Evolutionary conservation across 495 filamentous ascomycete species (phyloP).

Genomic region (Hypoxylon perforatum): DNA sequence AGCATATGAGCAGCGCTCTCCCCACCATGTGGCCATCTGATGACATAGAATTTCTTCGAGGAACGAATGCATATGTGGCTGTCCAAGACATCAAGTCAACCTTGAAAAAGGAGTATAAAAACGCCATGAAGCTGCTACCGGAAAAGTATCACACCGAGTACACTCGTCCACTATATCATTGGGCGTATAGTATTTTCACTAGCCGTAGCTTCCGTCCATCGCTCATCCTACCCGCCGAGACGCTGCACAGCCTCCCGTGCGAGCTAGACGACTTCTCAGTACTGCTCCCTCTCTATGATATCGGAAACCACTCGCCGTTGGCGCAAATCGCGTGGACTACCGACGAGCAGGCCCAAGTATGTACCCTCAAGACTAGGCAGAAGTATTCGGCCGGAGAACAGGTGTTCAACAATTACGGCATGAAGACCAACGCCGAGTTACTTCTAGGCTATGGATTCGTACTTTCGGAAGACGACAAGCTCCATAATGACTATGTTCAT

Average conservation of each 20-base stretch:
- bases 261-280: conserved; percentile 62
- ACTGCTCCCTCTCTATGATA: conserved; percentile 63
- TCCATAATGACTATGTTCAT: conserved; percentile 64
- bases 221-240: conserved; percentile 50
- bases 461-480: conserved; percentile 47
- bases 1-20: conserved; percentile 49
- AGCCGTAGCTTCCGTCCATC: conserved; percentile 64
- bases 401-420: conserved; percentile 67
- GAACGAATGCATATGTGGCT: conserved; percentile 61
- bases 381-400: conserved; percentile 44
- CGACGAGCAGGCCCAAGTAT: conserved; percentile 33
- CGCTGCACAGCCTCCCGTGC: conserved; percentile 33
- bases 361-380: conserved; percentile 32
- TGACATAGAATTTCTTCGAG: conserved; percentile 57
- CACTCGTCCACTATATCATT: conserved; percentile 60
- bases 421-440: conserved; percentile 64
- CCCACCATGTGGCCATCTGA: conserved; percentile 59
- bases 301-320: conserved; percentile 62
- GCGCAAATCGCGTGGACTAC: conserved; percentile 55
- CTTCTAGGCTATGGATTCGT: conserved; percentile 65
- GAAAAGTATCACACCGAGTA: conserved; percentile 49
- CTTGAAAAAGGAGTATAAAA: conserved; percentile 56
- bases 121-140: conserved; percentile 53
- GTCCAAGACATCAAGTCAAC: conserved; percentile 56
- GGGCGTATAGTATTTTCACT: conserved; percentile 66